Evolutionary conservation across 139 green algal genomes (phyloP).

Genomic region (Chlorella ohadii): DNA sequence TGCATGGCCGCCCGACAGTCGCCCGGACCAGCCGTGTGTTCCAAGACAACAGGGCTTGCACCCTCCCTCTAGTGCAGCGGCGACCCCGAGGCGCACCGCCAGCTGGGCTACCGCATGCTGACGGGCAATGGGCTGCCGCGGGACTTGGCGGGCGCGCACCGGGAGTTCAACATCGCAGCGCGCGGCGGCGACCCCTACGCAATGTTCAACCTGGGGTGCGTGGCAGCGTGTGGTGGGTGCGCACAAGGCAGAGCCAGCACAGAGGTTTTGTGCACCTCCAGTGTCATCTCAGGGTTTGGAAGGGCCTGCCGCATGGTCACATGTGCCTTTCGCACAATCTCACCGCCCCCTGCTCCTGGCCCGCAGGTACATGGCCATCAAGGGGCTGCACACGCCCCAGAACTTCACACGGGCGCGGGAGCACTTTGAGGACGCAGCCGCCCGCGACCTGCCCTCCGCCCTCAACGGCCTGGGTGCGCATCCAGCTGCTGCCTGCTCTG

Average conservation of each 20-base stretch:
- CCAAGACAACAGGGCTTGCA: too few relatives aligned
- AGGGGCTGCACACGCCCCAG: slow-evolving; percentile 30
- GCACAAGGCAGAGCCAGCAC: too few relatives aligned
- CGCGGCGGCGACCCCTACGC: slow-evolving; percentile 4
- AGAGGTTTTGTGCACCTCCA: too few relatives aligned
- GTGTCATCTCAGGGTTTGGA: too few relatives aligned
- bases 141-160: slow-evolving; percentile 9
- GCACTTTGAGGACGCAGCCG: slow-evolving; percentile 8
- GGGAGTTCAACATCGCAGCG: slow-evolving; percentile 3
- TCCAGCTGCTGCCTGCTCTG: neutral
- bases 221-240: neutral
- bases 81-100: slow-evolving; percentile 14
- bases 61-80: too few relatives aligned
- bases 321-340: too few relatives aligned
- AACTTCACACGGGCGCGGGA: slow-evolving; percentile 33
- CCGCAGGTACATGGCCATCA: slow-evolving; percentile 48
- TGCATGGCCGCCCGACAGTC: too few relatives aligned
- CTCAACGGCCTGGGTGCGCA: slow-evolving; percentile 20
- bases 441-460: neutral
- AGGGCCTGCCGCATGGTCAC: too few relatives aligned
- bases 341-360: neutral
- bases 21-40: too few relatives aligned
- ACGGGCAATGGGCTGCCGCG: slow-evolving; percentile 21
- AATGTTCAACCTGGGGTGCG: neutral
- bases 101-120: slow-evolving; percentile 42